These are phyloP conservation scores for Coemansia sp. DNA, from an alignment of 371 early-diverging fungal genomes.

Conservation along the genomic window DNA sequence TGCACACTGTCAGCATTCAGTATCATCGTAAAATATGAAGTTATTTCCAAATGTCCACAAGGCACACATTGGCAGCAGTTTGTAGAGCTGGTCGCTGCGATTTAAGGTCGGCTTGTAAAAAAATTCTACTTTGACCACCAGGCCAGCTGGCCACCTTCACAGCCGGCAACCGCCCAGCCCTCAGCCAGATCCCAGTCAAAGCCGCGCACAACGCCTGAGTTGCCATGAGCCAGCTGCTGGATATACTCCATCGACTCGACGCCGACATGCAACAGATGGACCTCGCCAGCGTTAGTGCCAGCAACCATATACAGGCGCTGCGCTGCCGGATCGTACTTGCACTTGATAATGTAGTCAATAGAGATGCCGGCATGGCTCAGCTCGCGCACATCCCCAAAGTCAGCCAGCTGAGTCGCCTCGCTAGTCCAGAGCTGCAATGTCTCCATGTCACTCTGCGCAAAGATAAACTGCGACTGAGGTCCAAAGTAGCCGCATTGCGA, in stretches of 20 bases:
- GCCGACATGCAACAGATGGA: slow-evolving; percentile 72
- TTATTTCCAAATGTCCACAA: no score
- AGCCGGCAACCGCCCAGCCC: slow-evolving; percentile 65
- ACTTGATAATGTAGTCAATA: slow-evolving; percentile 84
- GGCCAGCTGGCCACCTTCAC: slow-evolving; percentile 72
- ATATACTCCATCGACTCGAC: slow-evolving; percentile 61
- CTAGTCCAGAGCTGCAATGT: slow-evolving; percentile 71
- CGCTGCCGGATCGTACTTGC: slow-evolving; percentile 64
- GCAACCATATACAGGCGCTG: slow-evolving; percentile 78
- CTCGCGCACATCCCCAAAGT: slow-evolving; percentile 78
- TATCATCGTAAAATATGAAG: no score
- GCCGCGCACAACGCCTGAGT: slow-evolving; percentile 71
- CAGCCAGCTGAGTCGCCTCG: slow-evolving; percentile 59
- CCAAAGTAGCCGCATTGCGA: slow-evolving; percentile 88
- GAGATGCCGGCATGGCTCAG: slow-evolving; percentile 48
- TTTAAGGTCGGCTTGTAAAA: neutral
- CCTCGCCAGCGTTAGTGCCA: slow-evolving; percentile 73
- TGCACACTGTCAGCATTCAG: no score
- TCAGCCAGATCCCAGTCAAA: slow-evolving; percentile 62
- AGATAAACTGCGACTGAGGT: slow-evolving; percentile 80
- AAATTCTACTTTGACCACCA: slow-evolving; percentile 56
- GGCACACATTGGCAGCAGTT: no score
- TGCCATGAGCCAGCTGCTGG: slow-evolving; percentile 56
- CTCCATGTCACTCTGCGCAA: slow-evolving; percentile 82
- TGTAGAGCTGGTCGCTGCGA: neutral